These are phyloP conservation scores for Westerdykella aurantiaca DNA, from an alignment of 2,329 filamentous ascomycete genomes.

Conservation along the genomic window DNA sequence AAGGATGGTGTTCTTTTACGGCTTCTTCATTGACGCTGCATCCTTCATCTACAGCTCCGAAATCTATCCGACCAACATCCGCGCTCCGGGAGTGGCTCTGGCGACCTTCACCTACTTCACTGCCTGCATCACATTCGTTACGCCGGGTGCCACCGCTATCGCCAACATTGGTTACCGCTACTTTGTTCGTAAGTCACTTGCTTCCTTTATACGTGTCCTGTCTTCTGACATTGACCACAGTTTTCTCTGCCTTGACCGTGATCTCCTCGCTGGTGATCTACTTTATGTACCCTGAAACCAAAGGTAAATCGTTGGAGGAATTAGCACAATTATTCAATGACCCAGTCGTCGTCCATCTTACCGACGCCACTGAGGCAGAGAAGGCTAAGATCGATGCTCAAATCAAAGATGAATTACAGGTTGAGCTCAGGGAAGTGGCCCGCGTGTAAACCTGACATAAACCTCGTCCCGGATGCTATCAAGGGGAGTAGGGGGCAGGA, in stretches of 20 bases:
- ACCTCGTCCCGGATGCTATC: no score
- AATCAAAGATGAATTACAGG: conserved; percentile 5
- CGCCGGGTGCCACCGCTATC: conserved; percentile 15
- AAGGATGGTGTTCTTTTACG: conserved; percentile 14
- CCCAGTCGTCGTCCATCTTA: conserved; percentile 17
- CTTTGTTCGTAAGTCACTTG: conserved; percentile 15
- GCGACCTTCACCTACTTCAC: conserved; percentile 14
- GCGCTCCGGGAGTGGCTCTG: conserved; percentile 12
- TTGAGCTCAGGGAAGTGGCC: neutral
- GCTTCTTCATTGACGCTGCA: conserved; percentile 18
- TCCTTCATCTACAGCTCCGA: conserved; percentile 22
- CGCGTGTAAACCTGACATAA: no score
- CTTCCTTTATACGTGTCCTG: conserved; percentile 5
- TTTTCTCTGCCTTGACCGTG: conserved; percentile 33
- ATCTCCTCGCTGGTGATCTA: conserved; percentile 21
- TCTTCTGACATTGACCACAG: conserved; percentile 7
- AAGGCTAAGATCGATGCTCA: conserved; percentile 12
- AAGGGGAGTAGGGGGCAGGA: no score
- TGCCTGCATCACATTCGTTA: conserved; percentile 14
- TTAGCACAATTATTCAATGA: conserved; percentile 16
- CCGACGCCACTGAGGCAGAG: conserved; percentile 16
- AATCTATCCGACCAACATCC: conserved; percentile 19
- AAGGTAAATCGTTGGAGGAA: conserved; percentile 14
- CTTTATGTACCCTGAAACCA: conserved; percentile 15
- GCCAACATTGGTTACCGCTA: conserved; percentile 21